phyloP scores from a whole-genome alignment of 768 basidiomycete genomes.

The Hypholoma fasciculare region DNA sequence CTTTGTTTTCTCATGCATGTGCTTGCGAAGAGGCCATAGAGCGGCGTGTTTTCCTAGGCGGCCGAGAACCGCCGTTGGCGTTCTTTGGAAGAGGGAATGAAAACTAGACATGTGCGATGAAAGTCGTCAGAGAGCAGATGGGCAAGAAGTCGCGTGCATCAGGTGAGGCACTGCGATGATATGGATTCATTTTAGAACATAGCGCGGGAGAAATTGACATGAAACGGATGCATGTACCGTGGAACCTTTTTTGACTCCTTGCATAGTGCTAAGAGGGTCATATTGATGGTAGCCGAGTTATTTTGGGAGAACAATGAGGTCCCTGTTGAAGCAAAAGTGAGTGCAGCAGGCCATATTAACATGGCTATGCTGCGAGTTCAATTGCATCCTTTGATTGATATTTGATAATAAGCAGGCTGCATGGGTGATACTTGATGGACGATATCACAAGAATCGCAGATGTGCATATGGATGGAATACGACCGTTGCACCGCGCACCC shows the following conservation, averaged over 20 bases:
- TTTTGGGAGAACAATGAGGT: constrained; percentile 9
- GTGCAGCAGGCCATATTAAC: no score
- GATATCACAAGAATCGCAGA: no score
- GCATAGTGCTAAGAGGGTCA: not conserved
- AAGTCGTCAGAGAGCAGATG: no score
- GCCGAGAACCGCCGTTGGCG: not conserved
- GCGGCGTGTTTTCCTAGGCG: not conserved
- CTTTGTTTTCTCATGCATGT: not conserved
- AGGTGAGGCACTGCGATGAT: no score
- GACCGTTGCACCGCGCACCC: not conserved
- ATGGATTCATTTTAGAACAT: no score
- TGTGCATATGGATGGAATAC: not conserved
- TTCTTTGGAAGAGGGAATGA: not conserved
- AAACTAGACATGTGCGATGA: not conserved
- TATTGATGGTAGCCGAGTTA: not conserved
- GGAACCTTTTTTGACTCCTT: not conserved
- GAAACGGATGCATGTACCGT: not conserved
- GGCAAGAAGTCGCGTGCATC: no score
- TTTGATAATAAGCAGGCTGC: no score
- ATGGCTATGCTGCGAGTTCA: no score
- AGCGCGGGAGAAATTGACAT: not conserved
- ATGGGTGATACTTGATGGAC: no score
- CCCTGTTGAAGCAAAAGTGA: no score
- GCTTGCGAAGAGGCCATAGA: not conserved
- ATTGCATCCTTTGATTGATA: no score